These are phyloP conservation scores for Hysterium pulicare DNA, from an alignment of 2,329 filamentous ascomycete genomes.

Conservation along the genomic window DNA sequence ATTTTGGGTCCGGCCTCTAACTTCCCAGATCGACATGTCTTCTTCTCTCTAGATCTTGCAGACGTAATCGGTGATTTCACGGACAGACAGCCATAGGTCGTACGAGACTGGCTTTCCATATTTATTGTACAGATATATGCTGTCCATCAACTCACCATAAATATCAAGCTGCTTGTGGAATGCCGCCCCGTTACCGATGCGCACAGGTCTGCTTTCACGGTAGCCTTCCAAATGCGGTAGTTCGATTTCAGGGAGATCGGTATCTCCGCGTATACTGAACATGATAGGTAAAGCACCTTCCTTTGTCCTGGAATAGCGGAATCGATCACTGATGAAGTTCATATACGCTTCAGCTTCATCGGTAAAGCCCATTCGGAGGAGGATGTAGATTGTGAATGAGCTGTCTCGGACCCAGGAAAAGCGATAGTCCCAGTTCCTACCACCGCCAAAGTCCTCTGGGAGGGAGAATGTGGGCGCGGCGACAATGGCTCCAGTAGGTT, in stretches of 20 bases:
- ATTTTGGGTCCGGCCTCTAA: constrained; percentile 70
- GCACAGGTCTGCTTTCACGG: constrained; percentile 65
- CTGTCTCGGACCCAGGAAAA: constrained; percentile 76
- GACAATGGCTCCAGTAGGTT: constrained; percentile 74
- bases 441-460: constrained; percentile 68
- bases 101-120: constrained; percentile 71
- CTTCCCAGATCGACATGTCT: constrained; percentile 84
- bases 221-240: constrained; percentile 71
- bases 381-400: constrained; percentile 73
- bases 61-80: constrained; percentile 68
- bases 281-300: constrained; percentile 71
- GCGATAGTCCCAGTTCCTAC: constrained; percentile 64
- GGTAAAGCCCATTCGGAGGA: constrained; percentile 71
- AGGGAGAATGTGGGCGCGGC: constrained; percentile 75
- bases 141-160: constrained; percentile 75
- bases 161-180: constrained; percentile 77
- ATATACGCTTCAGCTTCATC: constrained; percentile 76
- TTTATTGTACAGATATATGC: constrained; percentile 75
- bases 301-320: constrained; percentile 58
- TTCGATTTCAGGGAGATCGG: constrained; percentile 68
- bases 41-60: constrained; percentile 61
- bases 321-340: constrained; percentile 70
- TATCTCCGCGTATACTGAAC: constrained; percentile 74
- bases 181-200: constrained; percentile 74
- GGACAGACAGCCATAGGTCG: constrained; percentile 70